phyloP scores from a whole-genome alignment of 129 eudicot species.

The Erigeron canadensis region DNA sequence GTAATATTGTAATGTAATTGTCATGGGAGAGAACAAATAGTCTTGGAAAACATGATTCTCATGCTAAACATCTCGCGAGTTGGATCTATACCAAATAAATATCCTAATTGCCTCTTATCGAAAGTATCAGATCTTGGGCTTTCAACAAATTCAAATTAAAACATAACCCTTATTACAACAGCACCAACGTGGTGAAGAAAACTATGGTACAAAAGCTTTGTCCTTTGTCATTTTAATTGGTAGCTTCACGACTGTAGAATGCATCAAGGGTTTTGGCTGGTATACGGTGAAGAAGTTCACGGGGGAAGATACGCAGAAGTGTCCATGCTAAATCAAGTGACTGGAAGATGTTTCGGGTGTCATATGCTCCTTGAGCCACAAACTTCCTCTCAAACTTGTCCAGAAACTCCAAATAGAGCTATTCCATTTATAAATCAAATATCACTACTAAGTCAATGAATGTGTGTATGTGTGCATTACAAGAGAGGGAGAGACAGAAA shows the following conservation, averaged over 20 bases:
- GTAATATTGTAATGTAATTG: neutral
- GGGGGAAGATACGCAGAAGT: conserved; percentile 88
- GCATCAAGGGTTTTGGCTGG: conserved; percentile 97
- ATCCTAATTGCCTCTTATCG: conserved; percentile 33
- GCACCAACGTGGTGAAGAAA: neutral
- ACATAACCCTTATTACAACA: conserved; percentile 25
- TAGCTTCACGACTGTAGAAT: conserved; percentile 86
- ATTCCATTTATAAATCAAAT: conserved; percentile 17
- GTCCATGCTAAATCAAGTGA: conserved; percentile 99
- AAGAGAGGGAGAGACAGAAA: neutral
- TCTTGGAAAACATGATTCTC: conserved; percentile 11
- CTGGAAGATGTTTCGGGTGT: conserved; percentile 95
- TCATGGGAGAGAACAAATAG: neutral
- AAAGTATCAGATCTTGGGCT: conserved; percentile 24
- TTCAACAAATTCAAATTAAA: conserved; percentile 18
- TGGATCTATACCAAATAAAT: conserved; percentile 18
- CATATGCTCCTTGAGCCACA: conserved; percentile 96
- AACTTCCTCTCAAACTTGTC: conserved; percentile 99
- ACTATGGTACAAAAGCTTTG: conserved; percentile 22
- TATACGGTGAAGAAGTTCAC: conserved; percentile 97
- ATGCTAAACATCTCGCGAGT: conserved; percentile 14
- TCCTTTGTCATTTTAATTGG: conserved; percentile 26
- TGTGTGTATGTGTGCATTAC: neutral
- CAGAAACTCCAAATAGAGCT: conserved; percentile 89
- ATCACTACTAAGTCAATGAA: neutral